phyloP scores from a whole-genome alignment of 495 filamentous ascomycete genomes.

The Elasticomyces elasticus region DNA sequence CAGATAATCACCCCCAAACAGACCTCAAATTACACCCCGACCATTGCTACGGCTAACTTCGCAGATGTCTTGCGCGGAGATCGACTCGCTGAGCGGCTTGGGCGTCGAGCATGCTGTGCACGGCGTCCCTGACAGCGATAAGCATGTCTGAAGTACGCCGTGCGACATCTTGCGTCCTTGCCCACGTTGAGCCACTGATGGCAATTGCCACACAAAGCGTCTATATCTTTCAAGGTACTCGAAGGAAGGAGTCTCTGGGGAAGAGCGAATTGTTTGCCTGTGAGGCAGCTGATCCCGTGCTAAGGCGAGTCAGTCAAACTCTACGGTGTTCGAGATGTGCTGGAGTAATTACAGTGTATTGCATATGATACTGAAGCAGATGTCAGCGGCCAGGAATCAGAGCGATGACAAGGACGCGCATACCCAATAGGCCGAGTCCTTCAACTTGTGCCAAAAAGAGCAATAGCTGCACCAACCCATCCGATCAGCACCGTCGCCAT shows the following conservation, averaged over 20 bases:
- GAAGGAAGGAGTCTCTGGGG: neutral
- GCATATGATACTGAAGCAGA: slow-evolving; percentile 9
- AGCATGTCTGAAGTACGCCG: slow-evolving; percentile 14
- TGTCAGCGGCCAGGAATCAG: neutral
- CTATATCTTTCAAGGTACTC: neutral
- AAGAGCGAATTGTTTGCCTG: neutral
- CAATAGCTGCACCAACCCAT: slow-evolving; percentile 14
- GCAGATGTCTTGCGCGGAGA: neutral
- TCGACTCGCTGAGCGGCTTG: neutral
- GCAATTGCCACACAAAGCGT: slow-evolving; percentile 5
- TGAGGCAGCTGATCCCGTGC: slow-evolving; percentile 7
- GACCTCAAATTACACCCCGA: neutral
- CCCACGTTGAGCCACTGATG: slow-evolving; percentile 4
- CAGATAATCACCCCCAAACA: neutral
- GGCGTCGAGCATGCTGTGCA: neutral
- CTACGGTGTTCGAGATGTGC: neutral
- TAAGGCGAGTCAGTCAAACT: neutral
- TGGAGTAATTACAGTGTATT: slow-evolving; percentile 1
- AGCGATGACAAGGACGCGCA: neutral
- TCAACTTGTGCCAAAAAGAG: slow-evolving; percentile 12
- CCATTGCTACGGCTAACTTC: neutral
- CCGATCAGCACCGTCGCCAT: slow-evolving; percentile 10
- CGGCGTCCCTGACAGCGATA: slow-evolving; percentile 3
- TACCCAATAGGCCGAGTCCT: slow-evolving; percentile 19
- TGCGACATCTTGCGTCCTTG: neutral